Conservation (phyloP, 2,329 filamentous ascomycete genomes). For the Trichoderma atrobrunneum region DNA sequence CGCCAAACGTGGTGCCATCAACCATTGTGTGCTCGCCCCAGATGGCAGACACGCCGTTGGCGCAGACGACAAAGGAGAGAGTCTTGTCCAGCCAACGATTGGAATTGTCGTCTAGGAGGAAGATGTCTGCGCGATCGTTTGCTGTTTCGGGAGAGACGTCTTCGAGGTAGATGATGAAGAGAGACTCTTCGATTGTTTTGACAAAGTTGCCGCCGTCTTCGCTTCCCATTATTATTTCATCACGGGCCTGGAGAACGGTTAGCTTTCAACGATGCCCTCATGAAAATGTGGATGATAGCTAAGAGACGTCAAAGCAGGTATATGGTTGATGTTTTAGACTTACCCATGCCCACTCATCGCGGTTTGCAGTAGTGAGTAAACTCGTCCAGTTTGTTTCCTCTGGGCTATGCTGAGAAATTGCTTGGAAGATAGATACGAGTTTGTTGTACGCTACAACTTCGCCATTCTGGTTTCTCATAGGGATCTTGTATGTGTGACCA, state of each 20-base stretch:
- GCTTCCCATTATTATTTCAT: slow-evolving; percentile 1
- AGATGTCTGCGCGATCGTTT: neutral
- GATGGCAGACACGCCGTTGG: slow-evolving; percentile 18
- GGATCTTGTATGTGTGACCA: slow-evolving; percentile 1
- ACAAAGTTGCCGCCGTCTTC: neutral
- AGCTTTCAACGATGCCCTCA: neutral
- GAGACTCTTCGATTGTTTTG: slow-evolving; percentile 10
- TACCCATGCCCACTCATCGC: slow-evolving; percentile 20
- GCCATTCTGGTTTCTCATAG: neutral
- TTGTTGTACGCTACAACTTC: neutral
- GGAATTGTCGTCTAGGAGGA: slow-evolving; percentile 12
- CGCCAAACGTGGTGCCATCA: slow-evolving; percentile 16
- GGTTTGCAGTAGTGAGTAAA: slow-evolving; percentile 18
- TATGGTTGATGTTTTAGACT: neutral
- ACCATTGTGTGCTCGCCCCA: slow-evolving; percentile 19
- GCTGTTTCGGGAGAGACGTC: slow-evolving; percentile 5
- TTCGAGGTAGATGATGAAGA: slow-evolving; percentile 20
- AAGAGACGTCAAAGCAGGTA: too few species aligned
- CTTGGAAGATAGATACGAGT: neutral
- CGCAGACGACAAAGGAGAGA: slow-evolving; percentile 13
- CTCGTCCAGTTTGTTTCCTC: neutral
- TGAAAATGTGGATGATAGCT: too few species aligned
- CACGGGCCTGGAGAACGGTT: neutral
- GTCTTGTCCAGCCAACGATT: slow-evolving; percentile 22
- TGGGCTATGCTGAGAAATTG: neutral